phyloP scores from a whole-genome alignment of 495 filamentous ascomycete species.

The Choiromyces venosus region DNA sequence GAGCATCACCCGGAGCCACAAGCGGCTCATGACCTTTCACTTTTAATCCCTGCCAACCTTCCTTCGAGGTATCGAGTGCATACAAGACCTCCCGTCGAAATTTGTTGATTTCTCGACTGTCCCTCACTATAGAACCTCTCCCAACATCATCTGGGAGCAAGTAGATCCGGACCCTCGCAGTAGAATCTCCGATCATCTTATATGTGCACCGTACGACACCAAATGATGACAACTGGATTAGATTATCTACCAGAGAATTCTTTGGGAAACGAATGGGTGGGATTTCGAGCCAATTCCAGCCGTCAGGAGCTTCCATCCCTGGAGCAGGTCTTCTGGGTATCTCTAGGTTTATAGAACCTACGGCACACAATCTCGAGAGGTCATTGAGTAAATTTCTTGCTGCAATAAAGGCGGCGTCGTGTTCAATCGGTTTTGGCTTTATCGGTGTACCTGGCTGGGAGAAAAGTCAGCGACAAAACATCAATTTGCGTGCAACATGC shows the following conservation, averaged over 20 bases:
- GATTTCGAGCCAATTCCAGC: constrained; percentile 38
- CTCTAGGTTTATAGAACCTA: constrained; percentile 31
- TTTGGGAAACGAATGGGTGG: constrained; percentile 10
- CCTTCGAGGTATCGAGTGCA: constrained; percentile 52
- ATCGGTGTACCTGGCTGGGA: not conserved
- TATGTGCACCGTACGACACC: constrained; percentile 36
- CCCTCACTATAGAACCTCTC: constrained; percentile 48
- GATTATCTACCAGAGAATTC: constrained; percentile 19
- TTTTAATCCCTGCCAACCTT: constrained; percentile 53
- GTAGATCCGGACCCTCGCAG: constrained; percentile 53
- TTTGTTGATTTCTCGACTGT: constrained; percentile 46
- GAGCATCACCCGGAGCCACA: constrained; percentile 19
- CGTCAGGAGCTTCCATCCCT: constrained; percentile 34
- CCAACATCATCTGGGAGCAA: constrained; percentile 63
- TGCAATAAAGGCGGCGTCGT: constrained; percentile 4
- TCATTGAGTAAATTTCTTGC: constrained; percentile 32
- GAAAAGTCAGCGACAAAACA: not conserved
- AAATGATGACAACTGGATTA: constrained; percentile 18
- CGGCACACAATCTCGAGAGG: constrained; percentile 28
- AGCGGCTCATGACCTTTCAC: not conserved
- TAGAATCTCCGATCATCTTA: constrained; percentile 16
- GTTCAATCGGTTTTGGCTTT: not conserved
- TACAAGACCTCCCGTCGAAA: constrained; percentile 52
- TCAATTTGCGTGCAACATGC: not conserved
- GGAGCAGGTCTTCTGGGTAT: constrained; percentile 28